A percentile compares a stretch with the other conserved stretches of the same genome.
Conservation (phyloP, 768 basidiomycete species). For the Trametes sanguinea region DNA sequence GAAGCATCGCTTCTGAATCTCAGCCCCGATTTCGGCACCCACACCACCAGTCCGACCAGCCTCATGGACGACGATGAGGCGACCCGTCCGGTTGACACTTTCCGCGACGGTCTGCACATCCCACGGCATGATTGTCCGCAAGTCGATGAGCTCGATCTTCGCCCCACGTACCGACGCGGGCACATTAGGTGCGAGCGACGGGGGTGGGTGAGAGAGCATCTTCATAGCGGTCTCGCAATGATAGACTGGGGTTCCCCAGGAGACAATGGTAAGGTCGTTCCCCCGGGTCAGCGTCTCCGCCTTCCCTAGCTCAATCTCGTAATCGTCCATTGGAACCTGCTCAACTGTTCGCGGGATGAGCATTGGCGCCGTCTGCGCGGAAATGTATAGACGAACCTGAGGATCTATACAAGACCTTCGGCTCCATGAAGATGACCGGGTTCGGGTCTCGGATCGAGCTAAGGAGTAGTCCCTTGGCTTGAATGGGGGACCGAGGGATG, state of each 20-base stretch:
- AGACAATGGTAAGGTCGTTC: constrained; percentile 82
- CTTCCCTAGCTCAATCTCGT: constrained; percentile 74
- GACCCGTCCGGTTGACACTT: constrained; percentile 82
- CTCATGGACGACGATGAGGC: constrained; percentile 90
- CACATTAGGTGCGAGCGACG: constrained; percentile 61
- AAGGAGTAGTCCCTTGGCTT: constrained; percentile 91
- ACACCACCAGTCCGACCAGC: constrained; percentile 85
- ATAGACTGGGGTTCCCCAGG: constrained; percentile 94
- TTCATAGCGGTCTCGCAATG: constrained; percentile 84
- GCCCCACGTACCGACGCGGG: constrained; percentile 66
- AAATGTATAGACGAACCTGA: constrained; percentile 49
- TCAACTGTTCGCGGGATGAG: constrained; percentile 56
- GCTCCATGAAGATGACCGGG: constrained; percentile 95
- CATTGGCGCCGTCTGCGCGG: neutral
- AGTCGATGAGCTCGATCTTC: constrained; percentile 85
- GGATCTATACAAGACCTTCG: constrained; percentile 90
- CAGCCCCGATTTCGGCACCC: constrained; percentile 91
- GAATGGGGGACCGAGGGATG: constrained; percentile 92
- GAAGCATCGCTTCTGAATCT: constrained; percentile 87
- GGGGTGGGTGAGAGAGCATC: constrained; percentile 67
- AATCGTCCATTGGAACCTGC: constrained; percentile 91
- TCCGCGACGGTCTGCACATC: constrained; percentile 79
- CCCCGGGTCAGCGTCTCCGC: constrained; percentile 78
- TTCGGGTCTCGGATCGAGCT: constrained; percentile 90
- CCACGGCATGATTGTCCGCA: constrained; percentile 89